Base-by-base conservation (phyloP, 2,329 filamentous ascomycete species). In the Magnaporthiopsis incrustans region DNA sequence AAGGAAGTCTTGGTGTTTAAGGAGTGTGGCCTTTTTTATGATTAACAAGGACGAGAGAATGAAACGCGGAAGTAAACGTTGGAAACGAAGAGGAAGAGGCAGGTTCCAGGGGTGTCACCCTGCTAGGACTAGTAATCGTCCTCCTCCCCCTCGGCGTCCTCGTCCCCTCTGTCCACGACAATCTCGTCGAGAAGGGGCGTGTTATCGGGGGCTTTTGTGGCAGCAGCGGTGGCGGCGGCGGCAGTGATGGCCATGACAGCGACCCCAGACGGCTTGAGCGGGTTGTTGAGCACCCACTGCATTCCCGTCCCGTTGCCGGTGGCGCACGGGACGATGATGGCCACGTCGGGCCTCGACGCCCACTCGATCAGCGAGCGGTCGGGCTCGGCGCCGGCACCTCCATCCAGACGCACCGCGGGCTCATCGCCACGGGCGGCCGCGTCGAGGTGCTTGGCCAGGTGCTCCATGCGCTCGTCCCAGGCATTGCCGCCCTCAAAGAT, bases 391-490 rank as follows among this genome's bases (percentile, higher is more conserved):
- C 78, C 78, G 0, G 78, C 71, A 1, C 27, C 12, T 12, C 27
- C 18, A 18, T 27, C 30, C 56, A 64, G 14, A 32, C 35, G 22
- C 57, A 27, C 53, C 25, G 66, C 66, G 11, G 60, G 64, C 66
- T 75, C 73, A 15, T 64, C 65, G 32, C 72, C 72, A 15, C 70
- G 65, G 11, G 74, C 77, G 0, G 75, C 77, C 56, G 77, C 77
- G 74, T 94, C 91, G 61, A 93, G 81, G 74, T 97, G 93, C 66
- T 84, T 81, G 0, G 90, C 91, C 2, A 96, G 85, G 76, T 97
- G 93, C 74, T 97, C 92, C 86, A 96, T 91, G 38, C 90, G 82
- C 64, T 87, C 82, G 65, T 94, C 89, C 92, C 92, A 97, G n/a
- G 85, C 85, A 5, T 78, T 81, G 0, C 72, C 65, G 0, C 89